phyloP scores from a whole-genome alignment of 2,329 filamentous ascomycete genomes.

The Coniochaeta sp. region DNA sequence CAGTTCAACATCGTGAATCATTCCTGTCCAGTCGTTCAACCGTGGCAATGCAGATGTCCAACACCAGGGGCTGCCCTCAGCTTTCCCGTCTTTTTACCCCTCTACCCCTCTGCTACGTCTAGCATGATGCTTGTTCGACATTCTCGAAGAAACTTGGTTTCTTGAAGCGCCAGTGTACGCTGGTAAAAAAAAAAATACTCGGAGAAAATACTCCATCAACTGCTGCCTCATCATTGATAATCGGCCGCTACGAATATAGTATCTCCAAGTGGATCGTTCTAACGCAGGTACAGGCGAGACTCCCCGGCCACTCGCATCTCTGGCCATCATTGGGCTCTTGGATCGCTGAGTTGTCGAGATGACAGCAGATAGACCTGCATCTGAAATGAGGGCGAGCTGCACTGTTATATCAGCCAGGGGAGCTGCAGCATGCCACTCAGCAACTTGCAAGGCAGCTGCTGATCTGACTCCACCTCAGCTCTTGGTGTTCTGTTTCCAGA shows the following conservation, averaged over 20 bases:
- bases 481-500: no score
- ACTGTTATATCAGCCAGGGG: neutral
- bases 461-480: conserved; percentile 1
- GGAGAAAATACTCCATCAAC: neutral
- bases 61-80: neutral
- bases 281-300: neutral
- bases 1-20: neutral
- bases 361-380: neutral
- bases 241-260: neutral
- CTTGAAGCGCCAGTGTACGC: neutral
- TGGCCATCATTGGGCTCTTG: neutral
- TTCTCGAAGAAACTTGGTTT: neutral
- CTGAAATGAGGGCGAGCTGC: neutral
- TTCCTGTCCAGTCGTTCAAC: neutral
- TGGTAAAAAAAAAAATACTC: no score
- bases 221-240: no score
- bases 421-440: neutral
- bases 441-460: no score
- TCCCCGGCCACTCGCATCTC: neutral
- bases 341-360: neutral
- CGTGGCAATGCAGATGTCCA: neutral
- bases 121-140: neutral
- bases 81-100: neutral
- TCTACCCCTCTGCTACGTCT: neutral
- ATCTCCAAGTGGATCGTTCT: neutral